Evolutionary conservation across 371 early-diverging fungal species (phyloP), one percentile per base, ranked within the genome.

Genomic region (Homolaphlyctis polyrhiza): DNA sequence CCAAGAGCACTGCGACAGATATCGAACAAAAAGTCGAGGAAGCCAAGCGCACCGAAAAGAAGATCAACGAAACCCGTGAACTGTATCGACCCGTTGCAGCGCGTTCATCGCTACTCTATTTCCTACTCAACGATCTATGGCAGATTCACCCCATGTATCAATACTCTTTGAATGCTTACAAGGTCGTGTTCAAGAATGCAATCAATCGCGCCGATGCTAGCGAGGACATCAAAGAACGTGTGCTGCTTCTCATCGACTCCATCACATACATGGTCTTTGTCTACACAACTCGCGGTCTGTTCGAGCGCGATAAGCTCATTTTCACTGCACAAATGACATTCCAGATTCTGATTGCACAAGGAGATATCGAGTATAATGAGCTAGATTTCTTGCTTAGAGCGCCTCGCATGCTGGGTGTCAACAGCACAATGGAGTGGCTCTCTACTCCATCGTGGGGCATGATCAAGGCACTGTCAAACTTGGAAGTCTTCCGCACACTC

Each of bases 51-150:
- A 86, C 86, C 5, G 86, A 86, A 57, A 82, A 81, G 71, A 84
- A 80, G 67, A 86, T 86, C 70, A 86, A 86, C 71, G 86, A 84
- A 55, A 84, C 83, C 16, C 79, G 86, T 70, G 86, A 86, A 61
- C 61, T 79, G 36, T 86, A 86, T 67, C 75, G 86, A 14, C 86
- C 86, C 13, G 86, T 86, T 5, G 86, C 86, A 8, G 82, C 76
- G 4, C 71, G 86, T 13, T 83, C 84, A 1, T 83, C 84, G 6
- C 66, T 84, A 49, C 69, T 86, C 39, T 86, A 86, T 66, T 86
- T 86, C 70, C 64, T 86, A 65, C 73, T 86, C 32, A 86, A 86
- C 68, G 80, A 80, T 57, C 67, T 86, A 25, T 83, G 82, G 80
- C 80, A 84, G 60, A 86, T 86, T 61, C 83, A 86, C 61, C 83